Evolutionary conservation across 495 filamentous ascomycete genomes (phyloP), one percentile per base, ranked within the genome.

Genomic region (Aspergillus olivimuriae): DNA sequence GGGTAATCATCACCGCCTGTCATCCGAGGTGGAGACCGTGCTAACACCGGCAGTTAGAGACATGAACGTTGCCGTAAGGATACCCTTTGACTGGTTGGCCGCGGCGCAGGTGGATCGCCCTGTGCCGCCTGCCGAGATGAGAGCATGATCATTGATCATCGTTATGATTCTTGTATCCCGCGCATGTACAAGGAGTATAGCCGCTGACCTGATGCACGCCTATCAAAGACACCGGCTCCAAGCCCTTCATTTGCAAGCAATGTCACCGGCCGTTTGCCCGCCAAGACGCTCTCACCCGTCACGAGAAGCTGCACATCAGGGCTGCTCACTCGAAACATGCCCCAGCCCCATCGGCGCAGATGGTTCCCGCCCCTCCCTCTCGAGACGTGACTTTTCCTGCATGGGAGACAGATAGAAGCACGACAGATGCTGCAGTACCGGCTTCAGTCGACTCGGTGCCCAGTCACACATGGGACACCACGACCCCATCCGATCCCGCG

Each of bases 31-130:
- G 55, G 48, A 50, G 45, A 36, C 28, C 19, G 39, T 23, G 43
- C 56, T 63, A 57, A 63, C 32, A 4, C 31, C 31, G n/a, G 34
- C 31, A 38, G 32, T 52, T 53, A 72, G 67, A 70, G 69, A 61
- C 69, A 73, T 55, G 67, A 73, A 50, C 67, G 66, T 20, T 70
- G 66, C 48, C 69, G 69, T 73, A 69, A 61, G 66, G 53, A 43
- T 21, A 21, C 44, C 35, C 44, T 21, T 24, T 34, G 37, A 24
- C 43, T 32, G n/a, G 5, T 28, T 28, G 11, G 24, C 24, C 24
- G 5, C 24, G 24, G 24, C 24, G 24, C 5, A 28, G 24, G 24
- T 6, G 5, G 24, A 28, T 28, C 41, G 35, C 21, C 46, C 21
- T 24, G 26, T 46, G 35, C 23, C 5, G 32, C 19, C 11, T 21